These are phyloP conservation scores for Hyaloscypha finlandica DNA, from an alignment of 495 filamentous ascomycete genomes.

Conservation along the genomic window DNA sequence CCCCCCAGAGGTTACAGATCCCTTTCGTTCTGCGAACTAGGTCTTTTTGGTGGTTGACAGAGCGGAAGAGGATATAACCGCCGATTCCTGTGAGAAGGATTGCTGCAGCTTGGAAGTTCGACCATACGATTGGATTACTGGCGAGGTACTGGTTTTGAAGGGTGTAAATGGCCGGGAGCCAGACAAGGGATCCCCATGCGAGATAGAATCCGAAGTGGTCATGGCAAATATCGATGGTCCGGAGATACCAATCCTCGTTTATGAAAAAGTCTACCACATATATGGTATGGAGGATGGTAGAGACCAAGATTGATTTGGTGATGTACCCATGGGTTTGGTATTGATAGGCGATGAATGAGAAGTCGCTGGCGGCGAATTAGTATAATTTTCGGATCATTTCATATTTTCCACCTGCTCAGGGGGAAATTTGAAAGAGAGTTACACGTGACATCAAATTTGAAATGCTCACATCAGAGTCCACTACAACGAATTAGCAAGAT, in stretches of 20 bases:
- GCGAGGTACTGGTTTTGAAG: slow-evolving; percentile 52
- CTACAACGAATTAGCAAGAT: too few species aligned
- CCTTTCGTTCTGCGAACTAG: slow-evolving; percentile 44
- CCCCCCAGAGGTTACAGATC: slow-evolving; percentile 46
- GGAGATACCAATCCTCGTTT: slow-evolving; percentile 53
- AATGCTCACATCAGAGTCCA: slow-evolving; percentile 40
- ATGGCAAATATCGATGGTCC: slow-evolving; percentile 53
- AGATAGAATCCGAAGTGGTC: slow-evolving; percentile 54
- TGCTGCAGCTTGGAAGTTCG: slow-evolving; percentile 29
- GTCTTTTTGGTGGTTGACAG: slow-evolving; percentile 51
- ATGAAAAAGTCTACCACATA: slow-evolving; percentile 54
- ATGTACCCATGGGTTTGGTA: slow-evolving; percentile 46
- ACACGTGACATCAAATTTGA: slow-evolving; percentile 9
- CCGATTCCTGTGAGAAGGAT: slow-evolving; percentile 40
- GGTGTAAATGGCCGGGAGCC: slow-evolving; percentile 49
- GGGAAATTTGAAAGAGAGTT: too few species aligned
- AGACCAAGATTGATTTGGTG: slow-evolving; percentile 46
- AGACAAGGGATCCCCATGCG: slow-evolving; percentile 42
- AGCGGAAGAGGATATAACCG: slow-evolving; percentile 49
- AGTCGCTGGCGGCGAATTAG: slow-evolving; percentile 35
- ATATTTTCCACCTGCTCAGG: neutral
- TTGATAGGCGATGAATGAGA: slow-evolving; percentile 50
- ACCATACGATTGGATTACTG: slow-evolving; percentile 42
- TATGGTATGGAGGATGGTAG: slow-evolving; percentile 45
- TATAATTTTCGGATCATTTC: slow-evolving; percentile 8